Conservation (phyloP, 2,329 filamentous ascomycete genomes). For the Volutella citrinella region DNA sequence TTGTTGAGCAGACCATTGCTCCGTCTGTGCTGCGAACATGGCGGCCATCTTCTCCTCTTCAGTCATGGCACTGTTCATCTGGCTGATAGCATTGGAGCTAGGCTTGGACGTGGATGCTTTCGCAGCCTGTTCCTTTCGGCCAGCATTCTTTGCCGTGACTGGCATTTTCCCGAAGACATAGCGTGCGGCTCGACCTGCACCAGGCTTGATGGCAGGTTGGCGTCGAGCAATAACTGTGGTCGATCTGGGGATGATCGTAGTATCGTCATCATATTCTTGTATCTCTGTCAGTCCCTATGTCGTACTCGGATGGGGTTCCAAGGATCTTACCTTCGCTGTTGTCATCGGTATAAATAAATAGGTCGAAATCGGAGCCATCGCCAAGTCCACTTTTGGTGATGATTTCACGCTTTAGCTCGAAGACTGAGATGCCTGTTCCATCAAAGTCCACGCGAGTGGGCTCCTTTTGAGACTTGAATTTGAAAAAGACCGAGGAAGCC, state of each 20-base stretch:
- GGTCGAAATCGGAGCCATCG: slow-evolving; percentile 93
- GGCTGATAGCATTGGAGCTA: slow-evolving; percentile 54
- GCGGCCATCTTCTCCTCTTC: slow-evolving; percentile 93
- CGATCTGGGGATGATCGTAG: slow-evolving; percentile 91
- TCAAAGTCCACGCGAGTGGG: slow-evolving; percentile 93
- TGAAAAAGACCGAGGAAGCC: slow-evolving; percentile 98
- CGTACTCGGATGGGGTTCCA: not conserved
- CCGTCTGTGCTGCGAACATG: slow-evolving; percentile 85
- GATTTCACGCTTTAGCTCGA: slow-evolving; percentile 98
- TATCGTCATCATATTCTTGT: slow-evolving; percentile 94
- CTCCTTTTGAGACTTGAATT: slow-evolving; percentile 99
- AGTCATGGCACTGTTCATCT: slow-evolving; percentile 77
- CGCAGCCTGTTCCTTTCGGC: slow-evolving; percentile 60
- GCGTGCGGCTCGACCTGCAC: slow-evolving; percentile 84
- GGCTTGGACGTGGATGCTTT: slow-evolving; percentile 57
- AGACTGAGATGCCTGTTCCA: slow-evolving; percentile 95
- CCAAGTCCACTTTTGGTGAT: slow-evolving; percentile 91
- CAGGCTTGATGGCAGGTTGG: slow-evolving; percentile 77
- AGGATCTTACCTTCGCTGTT: slow-evolving; percentile 73
- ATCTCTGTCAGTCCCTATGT: slow-evolving; percentile 24
- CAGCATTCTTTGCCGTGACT: slow-evolving; percentile 76
- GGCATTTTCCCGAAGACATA: slow-evolving; percentile 98
- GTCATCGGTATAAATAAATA: slow-evolving; percentile 91
- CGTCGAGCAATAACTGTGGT: slow-evolving; percentile 90
- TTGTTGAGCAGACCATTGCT: slow-evolving; percentile 91